These are phyloP conservation scores for Acer campestre DNA, from an alignment of 345 rosid species.

Conservation along the genomic window DNA sequence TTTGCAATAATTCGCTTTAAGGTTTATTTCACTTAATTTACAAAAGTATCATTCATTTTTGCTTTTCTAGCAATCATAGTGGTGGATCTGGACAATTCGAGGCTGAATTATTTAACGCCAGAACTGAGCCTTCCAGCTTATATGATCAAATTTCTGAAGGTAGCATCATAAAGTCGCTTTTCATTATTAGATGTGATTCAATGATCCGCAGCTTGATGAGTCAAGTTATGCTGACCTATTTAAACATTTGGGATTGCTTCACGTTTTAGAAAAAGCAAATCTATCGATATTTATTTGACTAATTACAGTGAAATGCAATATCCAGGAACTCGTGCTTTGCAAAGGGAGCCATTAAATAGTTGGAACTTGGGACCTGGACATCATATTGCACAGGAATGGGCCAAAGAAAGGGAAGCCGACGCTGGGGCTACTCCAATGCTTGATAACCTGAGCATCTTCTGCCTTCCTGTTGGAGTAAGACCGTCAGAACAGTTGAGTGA, in stretches of 20 bases:
- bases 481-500: constrained; percentile 49
- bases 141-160: constrained; percentile 59
- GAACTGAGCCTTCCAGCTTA: constrained; percentile 24
- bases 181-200: constrained; percentile 18
- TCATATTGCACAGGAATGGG: constrained; percentile 69
- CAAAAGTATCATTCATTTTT: constrained; percentile 8
- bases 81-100: constrained; percentile 40
- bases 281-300: constrained; percentile 10
- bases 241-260: constrained; percentile 8
- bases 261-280: constrained; percentile 13
- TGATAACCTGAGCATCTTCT: constrained; percentile 59
- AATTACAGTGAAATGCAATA: constrained; percentile 17
- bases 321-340: constrained; percentile 63
- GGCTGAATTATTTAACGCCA: constrained; percentile 32
- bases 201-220: constrained; percentile 9
- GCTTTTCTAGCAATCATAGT: constrained; percentile 22
- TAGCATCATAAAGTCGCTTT: constrained; percentile 27
- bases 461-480: constrained; percentile 89
- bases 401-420: constrained; percentile 59
- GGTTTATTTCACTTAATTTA: neutral
- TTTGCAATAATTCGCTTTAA: constrained; percentile 4
- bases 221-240: constrained; percentile 2
- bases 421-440: constrained; percentile 52
- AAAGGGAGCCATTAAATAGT: constrained; percentile 60
- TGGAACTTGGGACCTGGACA: constrained; percentile 74